Evolutionary conservation across 768 basidiomycete genomes (phyloP).

Genomic region (Amanita inopinata): DNA sequence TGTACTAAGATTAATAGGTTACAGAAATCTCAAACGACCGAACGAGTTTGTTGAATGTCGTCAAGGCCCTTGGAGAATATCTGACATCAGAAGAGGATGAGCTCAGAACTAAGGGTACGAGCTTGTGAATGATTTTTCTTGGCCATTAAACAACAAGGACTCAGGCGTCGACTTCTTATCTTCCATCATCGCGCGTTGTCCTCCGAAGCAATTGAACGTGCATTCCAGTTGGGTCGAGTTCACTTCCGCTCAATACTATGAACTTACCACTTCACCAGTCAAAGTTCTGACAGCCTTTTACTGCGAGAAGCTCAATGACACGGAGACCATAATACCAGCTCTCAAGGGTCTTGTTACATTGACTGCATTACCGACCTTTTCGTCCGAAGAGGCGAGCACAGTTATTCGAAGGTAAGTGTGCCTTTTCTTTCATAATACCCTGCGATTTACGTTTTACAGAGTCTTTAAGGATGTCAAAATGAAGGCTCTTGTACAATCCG

Average conservation of each 20-base stretch:
- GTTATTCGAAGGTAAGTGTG: constrained; percentile 47
- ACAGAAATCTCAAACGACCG: constrained; percentile 43
- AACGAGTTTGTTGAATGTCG: constrained; percentile 60
- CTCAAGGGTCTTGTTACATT: constrained; percentile 67
- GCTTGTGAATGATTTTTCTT: neutral
- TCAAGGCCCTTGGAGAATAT: constrained; percentile 81
- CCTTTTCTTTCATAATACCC: neutral
- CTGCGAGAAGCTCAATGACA: constrained; percentile 78
- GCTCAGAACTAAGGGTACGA: constrained; percentile 70
- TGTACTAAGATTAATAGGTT: constrained; percentile 10
- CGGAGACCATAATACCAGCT: constrained; percentile 74
- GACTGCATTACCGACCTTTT: constrained; percentile 51
- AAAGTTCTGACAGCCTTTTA: constrained; percentile 79
- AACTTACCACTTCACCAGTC: constrained; percentile 34
- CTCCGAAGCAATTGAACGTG: constrained; percentile 55
- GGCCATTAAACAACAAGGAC: neutral
- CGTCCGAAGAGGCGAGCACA: constrained; percentile 51
- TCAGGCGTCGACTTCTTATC: constrained; percentile 83
- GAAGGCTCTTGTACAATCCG: constrained; percentile 73
- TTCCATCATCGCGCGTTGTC: constrained; percentile 51
- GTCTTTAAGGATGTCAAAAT: constrained; percentile 73
- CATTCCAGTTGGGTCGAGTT: constrained; percentile 58
- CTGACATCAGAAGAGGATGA: constrained; percentile 80
- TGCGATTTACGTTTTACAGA: constrained; percentile 26
- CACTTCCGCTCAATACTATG: constrained; percentile 6